These are phyloP conservation scores for Bolboschoenus planiculmis DNA, from an alignment of 176 grass and related monocot genomes.

Conservation along the genomic window DNA sequence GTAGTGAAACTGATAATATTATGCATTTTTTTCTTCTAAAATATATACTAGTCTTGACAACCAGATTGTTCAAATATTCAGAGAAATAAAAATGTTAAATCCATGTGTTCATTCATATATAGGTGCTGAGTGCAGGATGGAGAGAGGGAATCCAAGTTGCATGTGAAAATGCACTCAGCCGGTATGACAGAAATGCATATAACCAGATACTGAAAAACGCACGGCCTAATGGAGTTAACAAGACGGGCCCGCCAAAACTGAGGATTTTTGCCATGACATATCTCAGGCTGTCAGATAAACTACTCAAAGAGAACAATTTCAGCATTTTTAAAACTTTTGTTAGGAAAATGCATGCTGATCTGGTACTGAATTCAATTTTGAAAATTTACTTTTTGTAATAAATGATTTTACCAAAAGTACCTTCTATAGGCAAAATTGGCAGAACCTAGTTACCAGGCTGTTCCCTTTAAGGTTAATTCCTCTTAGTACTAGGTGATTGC, in stretches of 20 bases:
- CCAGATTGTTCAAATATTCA: neutral
- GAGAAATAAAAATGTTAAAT: neutral
- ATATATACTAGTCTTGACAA: neutral
- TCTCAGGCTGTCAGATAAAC: slow-evolving; percentile 53
- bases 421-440: neutral
- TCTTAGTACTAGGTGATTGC: neutral
- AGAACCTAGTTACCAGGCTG: neutral
- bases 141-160: slow-evolving; percentile 69
- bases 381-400: neutral
- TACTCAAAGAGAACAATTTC: slow-evolving; percentile 57
- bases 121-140: slow-evolving; percentile 86
- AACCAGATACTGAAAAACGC: slow-evolving; percentile 75
- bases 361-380: slow-evolving; percentile 28
- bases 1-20: neutral
- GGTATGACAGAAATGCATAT: slow-evolving; percentile 71
- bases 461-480: neutral
- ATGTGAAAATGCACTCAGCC: slow-evolving; percentile 66
- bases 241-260: slow-evolving; percentile 41
- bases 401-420: neutral
- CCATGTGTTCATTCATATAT: neutral
- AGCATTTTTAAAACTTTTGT: slow-evolving; percentile 67
- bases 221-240: slow-evolving; percentile 56
- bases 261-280: slow-evolving; percentile 73
- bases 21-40: neutral
- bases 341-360: slow-evolving; percentile 87